A percentile compares a stretch with the other conserved stretches of the same genome.
phyloP scores from a whole-genome alignment of 1,284 basidiomycete genomes.

The Rhodotorula sp. region DNA sequence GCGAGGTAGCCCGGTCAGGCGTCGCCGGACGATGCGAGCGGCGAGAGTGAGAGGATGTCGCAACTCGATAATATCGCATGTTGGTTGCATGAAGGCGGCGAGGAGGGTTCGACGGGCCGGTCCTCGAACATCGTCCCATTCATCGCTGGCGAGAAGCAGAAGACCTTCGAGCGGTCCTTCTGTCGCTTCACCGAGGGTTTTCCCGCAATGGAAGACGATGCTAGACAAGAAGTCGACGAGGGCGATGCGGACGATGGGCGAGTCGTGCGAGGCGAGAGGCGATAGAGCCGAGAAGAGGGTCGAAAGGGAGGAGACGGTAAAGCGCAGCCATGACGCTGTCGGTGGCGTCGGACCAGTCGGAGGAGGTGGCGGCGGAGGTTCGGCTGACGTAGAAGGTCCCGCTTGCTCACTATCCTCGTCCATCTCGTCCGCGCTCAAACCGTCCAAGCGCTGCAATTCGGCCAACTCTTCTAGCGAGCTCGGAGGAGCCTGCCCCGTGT shows the following conservation, averaged over 20 bases:
- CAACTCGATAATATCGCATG: slow-evolving; percentile 45
- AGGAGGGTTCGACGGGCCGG: slow-evolving; percentile 56
- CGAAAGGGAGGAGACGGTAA: slow-evolving; percentile 45
- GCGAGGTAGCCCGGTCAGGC: slow-evolving; percentile 70
- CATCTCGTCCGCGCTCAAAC: background rate
- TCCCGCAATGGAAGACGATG: slow-evolving; percentile 58
- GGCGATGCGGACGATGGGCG: slow-evolving; percentile 59
- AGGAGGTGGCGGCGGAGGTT: background rate
- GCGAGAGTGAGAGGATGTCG: slow-evolving; percentile 21
- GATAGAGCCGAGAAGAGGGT: slow-evolving; percentile 48
- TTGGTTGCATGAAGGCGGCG: background rate
- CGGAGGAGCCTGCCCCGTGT: background rate
- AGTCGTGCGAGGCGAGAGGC: slow-evolving; percentile 58
- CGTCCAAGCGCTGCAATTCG: slow-evolving; percentile 12
- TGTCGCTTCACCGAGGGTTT: slow-evolving; percentile 56
- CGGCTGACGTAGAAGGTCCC: background rate
- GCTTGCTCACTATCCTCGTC: background rate
- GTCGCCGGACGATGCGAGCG: slow-evolving; percentile 54
- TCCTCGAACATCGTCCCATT: slow-evolving; percentile 58
- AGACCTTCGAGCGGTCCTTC: slow-evolving; percentile 61
- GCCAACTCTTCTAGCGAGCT: slow-evolving; percentile 27
- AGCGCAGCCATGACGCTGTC: slow-evolving; percentile 49
- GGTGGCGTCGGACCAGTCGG: slow-evolving; percentile 35
- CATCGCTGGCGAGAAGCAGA: slow-evolving; percentile 60
- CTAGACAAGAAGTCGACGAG: slow-evolving; percentile 58